A percentile compares a stretch with the other conserved stretches of the same genome.
Conservation (phyloP, 192 early-diverging fungal species). For the Chytriomyces confervae region DNA sequence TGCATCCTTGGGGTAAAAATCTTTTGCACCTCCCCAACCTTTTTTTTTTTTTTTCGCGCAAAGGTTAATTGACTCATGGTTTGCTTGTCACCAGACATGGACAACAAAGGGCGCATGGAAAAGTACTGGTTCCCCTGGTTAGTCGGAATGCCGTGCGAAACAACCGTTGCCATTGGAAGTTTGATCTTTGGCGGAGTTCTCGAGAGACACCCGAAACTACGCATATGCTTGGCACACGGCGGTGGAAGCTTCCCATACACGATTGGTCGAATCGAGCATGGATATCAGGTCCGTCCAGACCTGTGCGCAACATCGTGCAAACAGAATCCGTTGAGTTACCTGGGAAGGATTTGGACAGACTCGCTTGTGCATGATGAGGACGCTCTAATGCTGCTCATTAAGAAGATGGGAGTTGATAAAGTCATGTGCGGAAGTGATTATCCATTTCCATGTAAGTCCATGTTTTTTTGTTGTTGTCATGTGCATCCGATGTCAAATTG, state of each 20-base stretch:
- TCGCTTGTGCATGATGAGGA: slow-evolving; percentile 73
- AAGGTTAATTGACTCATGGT: neutral
- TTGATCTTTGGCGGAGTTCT: slow-evolving; percentile 70
- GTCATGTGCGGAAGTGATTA: slow-evolving; percentile 69
- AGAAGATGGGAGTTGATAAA: slow-evolving; percentile 65
- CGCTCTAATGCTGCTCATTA: slow-evolving; percentile 64
- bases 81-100: neutral
- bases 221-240: slow-evolving; percentile 70
- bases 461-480: neutral
- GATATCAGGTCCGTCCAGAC: slow-evolving; percentile 68
- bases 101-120: slow-evolving; percentile 58
- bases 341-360: slow-evolving; percentile 67
- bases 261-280: slow-evolving; percentile 69
- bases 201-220: slow-evolving; percentile 67
- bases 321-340: slow-evolving; percentile 57
- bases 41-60: neutral
- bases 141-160: slow-evolving; percentile 70
- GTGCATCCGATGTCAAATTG: neutral
- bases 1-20: slow-evolving; percentile 74
- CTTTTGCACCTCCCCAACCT: slow-evolving; percentile 36
- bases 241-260: slow-evolving; percentile 72
- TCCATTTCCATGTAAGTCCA: slow-evolving; percentile 35
- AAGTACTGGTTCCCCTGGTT: slow-evolving; percentile 77
- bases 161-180: slow-evolving; percentile 69
- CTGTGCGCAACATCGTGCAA: slow-evolving; percentile 63